phyloP scores from a whole-genome alignment of 108 stramenopile species.

The Skeletonema grethae region DNA sequence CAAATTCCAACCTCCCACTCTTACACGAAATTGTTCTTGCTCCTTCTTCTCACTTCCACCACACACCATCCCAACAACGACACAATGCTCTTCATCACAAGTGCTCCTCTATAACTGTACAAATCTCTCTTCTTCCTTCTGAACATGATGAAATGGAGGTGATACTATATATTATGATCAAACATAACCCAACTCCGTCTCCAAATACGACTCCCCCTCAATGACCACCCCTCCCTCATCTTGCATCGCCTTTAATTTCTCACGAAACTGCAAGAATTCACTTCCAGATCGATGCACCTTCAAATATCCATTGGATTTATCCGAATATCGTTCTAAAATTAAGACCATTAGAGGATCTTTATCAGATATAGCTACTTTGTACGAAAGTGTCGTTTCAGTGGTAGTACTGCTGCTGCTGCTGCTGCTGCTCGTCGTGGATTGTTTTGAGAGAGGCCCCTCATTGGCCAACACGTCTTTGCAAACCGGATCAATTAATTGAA shows the following conservation, averaged over 20 bases:
- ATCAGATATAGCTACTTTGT: slow-evolving; percentile 65
- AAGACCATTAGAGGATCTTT: slow-evolving; percentile 57
- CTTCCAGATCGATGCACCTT: slow-evolving; percentile 53
- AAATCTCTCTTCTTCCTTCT: too few relatives aligned
- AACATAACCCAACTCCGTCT: slow-evolving; percentile 51
- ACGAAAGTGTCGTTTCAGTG: slow-evolving; percentile 53
- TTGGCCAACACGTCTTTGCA: slow-evolving; percentile 26
- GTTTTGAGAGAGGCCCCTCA: background rate
- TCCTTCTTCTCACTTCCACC: too few relatives aligned
- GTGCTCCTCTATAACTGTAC: too few relatives aligned
- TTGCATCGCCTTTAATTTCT: slow-evolving; percentile 59
- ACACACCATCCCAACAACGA: too few relatives aligned
- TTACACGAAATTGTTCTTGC: too few relatives aligned
- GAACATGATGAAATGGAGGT: too few relatives aligned
- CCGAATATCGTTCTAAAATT: slow-evolving; percentile 67
- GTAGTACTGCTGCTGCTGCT: too few relatives aligned
- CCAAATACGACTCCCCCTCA: slow-evolving; percentile 61
- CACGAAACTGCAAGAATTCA: slow-evolving; percentile 63
- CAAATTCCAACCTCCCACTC: too few relatives aligned
- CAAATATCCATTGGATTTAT: slow-evolving; percentile 67
- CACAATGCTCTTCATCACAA: too few relatives aligned
- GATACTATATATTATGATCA: background rate
- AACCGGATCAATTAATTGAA: slow-evolving; percentile 24
- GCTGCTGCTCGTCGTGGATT: too few relatives aligned
- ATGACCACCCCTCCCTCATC: slow-evolving; percentile 54